Evolutionary conservation across 352 stramenopile species (phyloP).

Genomic region (Phytopythium sindhum): DNA sequence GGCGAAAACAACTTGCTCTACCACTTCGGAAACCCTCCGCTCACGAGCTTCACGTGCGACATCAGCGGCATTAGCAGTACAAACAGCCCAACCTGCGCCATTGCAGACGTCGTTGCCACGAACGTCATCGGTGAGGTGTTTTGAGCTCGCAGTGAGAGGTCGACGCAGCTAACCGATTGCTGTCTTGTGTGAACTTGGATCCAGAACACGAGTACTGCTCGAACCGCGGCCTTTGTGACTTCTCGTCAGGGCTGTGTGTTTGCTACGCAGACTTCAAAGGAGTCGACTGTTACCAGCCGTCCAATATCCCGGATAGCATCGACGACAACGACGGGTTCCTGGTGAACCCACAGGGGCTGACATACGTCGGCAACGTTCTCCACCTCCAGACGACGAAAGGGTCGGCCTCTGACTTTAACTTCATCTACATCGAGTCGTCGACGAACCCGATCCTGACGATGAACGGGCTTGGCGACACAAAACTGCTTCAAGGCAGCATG

Average conservation of each 20-base stretch:
- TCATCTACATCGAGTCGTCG: slow-evolving; percentile 51
- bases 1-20: slow-evolving; percentile 82
- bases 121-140: slow-evolving; percentile 48
- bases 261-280: slow-evolving; percentile 80
- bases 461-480: slow-evolving; percentile 48
- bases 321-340: slow-evolving; percentile 70
- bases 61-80: slow-evolving; percentile 41
- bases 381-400: slow-evolving; percentile 60
- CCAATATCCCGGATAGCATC: slow-evolving; percentile 60
- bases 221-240: slow-evolving; percentile 77
- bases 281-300: slow-evolving; percentile 65
- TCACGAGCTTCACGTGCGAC: slow-evolving; percentile 78
- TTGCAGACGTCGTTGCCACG: slow-evolving; percentile 51
- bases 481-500: slow-evolving; percentile 44
- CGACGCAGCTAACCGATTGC: background rate
- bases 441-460: slow-evolving; percentile 48
- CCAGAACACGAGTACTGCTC: slow-evolving; percentile 78
- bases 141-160: background rate
- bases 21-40: slow-evolving; percentile 70
- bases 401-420: slow-evolving; percentile 57
- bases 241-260: slow-evolving; percentile 53
- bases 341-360: slow-evolving; percentile 50
- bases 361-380: slow-evolving; percentile 57
- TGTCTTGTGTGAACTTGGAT: slow-evolving; percentile 5
- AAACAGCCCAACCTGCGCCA: slow-evolving; percentile 52